Conservation (phyloP, 1,284 basidiomycete species). For the Waitea zeae region DNA sequence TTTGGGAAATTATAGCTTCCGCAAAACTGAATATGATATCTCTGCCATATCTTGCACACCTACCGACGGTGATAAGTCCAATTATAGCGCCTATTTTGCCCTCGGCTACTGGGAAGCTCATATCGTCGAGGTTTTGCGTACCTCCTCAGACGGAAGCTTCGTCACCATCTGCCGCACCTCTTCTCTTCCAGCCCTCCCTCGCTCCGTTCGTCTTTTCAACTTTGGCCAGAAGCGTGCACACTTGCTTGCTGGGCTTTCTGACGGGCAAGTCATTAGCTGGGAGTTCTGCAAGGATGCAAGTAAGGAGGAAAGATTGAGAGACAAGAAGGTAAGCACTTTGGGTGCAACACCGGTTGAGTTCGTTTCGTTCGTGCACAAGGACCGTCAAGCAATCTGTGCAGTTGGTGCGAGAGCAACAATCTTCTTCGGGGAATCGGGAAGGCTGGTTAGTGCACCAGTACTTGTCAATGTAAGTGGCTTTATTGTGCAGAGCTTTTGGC, state of each 20-base stretch:
- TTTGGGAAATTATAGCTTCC: no score
- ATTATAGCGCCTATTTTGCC: conserved; percentile 32
- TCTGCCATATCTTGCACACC: conserved; percentile 49
- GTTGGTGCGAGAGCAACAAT: conserved; percentile 44
- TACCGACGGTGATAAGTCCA: conserved; percentile 23
- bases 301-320: no score
- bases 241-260: no score
- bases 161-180: no score
- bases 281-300: no score
- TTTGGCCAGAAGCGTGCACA: conserved; percentile 34
- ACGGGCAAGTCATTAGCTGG: no score
- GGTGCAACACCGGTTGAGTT: conserved; percentile 54
- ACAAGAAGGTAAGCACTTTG: conserved; percentile 44
- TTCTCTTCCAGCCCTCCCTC: conserved; percentile 47
- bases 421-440: conserved; percentile 48
- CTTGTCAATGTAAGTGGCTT: conserved; percentile 48
- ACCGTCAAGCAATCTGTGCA: conserved; percentile 39
- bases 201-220: conserved; percentile 54
- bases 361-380: conserved; percentile 29
- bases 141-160: no score
- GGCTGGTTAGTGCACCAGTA: conserved; percentile 53
- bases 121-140: conserved; percentile 41
- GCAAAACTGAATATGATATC: no score
- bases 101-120: conserved; percentile 70
- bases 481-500: no score